phyloP scores from a whole-genome alignment of 306 rosid species.

The Lathyrus oleraceus region DNA sequence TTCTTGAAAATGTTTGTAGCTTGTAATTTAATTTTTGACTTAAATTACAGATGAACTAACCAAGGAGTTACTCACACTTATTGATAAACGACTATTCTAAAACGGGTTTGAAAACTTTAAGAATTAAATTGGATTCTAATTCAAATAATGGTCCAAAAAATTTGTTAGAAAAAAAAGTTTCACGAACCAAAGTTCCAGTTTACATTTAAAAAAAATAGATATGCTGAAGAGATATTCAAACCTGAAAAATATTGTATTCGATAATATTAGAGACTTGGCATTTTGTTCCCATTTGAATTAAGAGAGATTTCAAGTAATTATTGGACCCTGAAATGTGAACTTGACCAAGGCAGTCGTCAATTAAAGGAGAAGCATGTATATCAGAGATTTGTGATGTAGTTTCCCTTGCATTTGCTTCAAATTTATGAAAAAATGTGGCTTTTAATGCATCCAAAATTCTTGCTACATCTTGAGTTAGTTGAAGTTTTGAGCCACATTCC shows the following conservation, averaged over 20 bases:
- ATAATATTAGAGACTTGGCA: not conserved
- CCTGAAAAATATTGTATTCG: not conserved
- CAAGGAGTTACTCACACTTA: not conserved
- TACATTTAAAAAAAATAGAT: not conserved
- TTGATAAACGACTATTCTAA: not conserved
- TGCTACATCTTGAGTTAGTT: not conserved
- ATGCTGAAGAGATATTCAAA: not conserved
- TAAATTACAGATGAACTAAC: too few species aligned
- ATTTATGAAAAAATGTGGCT: not conserved
- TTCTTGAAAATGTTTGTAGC: too few species aligned
- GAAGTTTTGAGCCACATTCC: not conserved
- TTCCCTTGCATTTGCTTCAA: not conserved
- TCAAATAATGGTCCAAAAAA: not conserved
- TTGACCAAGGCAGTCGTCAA: not conserved
- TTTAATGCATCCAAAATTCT: not conserved
- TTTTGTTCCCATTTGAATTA: not conserved
- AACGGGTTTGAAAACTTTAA: not conserved
- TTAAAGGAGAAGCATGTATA: not conserved
- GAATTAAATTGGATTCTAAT: not conserved
- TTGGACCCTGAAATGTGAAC: not conserved
- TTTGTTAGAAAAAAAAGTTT: not conserved
- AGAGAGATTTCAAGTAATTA: not conserved
- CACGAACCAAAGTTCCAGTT: not conserved
- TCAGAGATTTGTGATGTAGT: not conserved
- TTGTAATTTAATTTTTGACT: not conserved